These are phyloP conservation scores for Penicillium paxilli DNA, from an alignment of 495 filamentous ascomycete species.

Conservation along the genomic window DNA sequence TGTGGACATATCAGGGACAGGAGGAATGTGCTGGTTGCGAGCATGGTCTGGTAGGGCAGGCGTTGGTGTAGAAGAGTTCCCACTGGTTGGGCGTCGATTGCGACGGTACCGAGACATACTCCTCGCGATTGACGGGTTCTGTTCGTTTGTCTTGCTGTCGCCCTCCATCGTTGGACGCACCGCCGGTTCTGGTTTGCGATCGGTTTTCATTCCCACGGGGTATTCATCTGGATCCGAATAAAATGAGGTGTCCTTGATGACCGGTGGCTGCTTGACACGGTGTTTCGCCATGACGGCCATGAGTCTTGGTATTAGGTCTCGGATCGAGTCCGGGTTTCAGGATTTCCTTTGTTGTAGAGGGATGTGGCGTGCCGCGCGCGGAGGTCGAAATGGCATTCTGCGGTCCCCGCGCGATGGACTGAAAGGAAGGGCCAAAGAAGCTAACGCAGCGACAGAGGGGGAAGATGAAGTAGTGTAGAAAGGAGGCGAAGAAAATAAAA, in stretches of 20 bases:
- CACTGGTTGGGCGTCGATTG: constrained; percentile 27
- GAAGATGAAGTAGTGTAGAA: not conserved
- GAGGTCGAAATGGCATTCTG: not conserved
- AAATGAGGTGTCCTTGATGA: constrained; percentile 16
- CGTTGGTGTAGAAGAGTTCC: constrained; percentile 16
- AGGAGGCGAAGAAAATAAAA: not conserved
- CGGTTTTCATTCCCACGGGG: not conserved
- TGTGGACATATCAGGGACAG: constrained; percentile 4
- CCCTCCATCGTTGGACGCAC: not conserved
- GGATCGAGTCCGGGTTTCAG: not conserved
- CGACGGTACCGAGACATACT: constrained; percentile 63
- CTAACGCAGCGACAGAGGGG: too few species aligned
- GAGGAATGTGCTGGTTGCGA: not conserved
- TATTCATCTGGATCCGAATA: constrained; percentile 28
- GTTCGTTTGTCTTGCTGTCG: constrained; percentile 5
- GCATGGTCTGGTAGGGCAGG: constrained; percentile 32
- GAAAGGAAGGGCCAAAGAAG: not conserved
- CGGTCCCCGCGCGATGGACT: not conserved
- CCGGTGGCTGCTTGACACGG: constrained; percentile 14
- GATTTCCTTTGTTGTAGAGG: not conserved
- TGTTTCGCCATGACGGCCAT: constrained; percentile 10
- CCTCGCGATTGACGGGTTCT: constrained; percentile 43
- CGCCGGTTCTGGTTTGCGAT: not conserved
- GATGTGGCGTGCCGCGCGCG: too few species aligned
- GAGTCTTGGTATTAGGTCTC: not conserved